Conservation (phyloP, 1,284 basidiomycete genomes). For the Puccinia coronata region DNA sequence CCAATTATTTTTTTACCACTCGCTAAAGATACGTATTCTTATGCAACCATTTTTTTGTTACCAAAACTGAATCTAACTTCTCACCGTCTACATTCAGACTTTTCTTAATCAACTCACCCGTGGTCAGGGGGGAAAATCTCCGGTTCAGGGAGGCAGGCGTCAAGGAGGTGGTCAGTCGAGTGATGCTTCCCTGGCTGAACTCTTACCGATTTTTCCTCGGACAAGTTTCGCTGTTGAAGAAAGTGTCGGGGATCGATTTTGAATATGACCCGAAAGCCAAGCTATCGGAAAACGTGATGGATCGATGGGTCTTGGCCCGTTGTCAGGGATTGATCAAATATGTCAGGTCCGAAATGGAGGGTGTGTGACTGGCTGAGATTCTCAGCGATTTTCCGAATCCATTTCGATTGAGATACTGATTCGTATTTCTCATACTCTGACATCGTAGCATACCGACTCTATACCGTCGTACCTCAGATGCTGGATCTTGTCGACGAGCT, state of each 20-base stretch:
- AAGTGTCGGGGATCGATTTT: conserved; percentile 77
- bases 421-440: background rate
- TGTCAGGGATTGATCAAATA: conserved; percentile 94
- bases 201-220: conserved; percentile 98
- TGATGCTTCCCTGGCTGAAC: conserved; percentile 98
- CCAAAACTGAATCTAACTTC: background rate
- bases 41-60: background rate
- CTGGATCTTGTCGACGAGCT: conserved; percentile 91
- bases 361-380: conserved; percentile 54
- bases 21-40: conserved; percentile 52
- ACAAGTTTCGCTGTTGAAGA: conserved; percentile 86
- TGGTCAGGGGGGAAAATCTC: conserved; percentile 95
- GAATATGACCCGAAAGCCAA: conserved; percentile 81
- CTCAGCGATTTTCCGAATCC: background rate
- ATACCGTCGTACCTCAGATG: conserved; percentile 93
- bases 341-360: conserved; percentile 91
- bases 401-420: conserved; percentile 2
- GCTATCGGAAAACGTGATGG: conserved; percentile 93
- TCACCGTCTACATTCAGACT: conserved; percentile 66
- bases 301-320: conserved; percentile 94
- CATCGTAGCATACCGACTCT: conserved; percentile 77
- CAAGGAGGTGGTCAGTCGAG: conserved; percentile 89
- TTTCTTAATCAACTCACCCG: conserved; percentile 98
- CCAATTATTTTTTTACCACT: background rate
- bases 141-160: conserved; percentile 98